Evolutionary conservation across 2,329 filamentous ascomycete species (phyloP).

Genomic region (Epichloe sp.): DNA sequence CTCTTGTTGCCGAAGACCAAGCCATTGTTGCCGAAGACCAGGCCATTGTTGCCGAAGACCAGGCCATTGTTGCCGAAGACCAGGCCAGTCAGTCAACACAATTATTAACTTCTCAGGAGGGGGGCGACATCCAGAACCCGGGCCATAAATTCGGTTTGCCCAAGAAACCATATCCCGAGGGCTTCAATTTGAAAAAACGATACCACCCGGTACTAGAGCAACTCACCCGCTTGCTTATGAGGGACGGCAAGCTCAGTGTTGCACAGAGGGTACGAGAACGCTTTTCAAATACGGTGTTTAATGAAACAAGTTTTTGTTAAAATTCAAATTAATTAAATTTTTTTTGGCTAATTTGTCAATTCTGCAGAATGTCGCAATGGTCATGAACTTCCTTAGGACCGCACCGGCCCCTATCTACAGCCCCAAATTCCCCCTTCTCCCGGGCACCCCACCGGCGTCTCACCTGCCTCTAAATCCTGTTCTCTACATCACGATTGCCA

Average conservation of each 20-base stretch:
- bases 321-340: too few relatives aligned
- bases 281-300: not conserved
- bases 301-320: not conserved
- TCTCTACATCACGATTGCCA: constrained; percentile 75
- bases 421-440: constrained; percentile 56
- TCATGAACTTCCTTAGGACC: constrained; percentile 76
- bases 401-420: constrained; percentile 66
- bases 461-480: constrained; percentile 83
- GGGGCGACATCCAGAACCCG: constrained; percentile 18
- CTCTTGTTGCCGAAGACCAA: constrained; percentile 15
- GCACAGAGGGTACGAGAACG: constrained; percentile 61
- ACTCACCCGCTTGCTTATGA: constrained; percentile 83
- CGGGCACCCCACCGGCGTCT: constrained; percentile 60
- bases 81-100: constrained; percentile 9
- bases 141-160: constrained; percentile 75
- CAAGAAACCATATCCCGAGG: constrained; percentile 46
- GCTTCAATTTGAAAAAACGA: constrained; percentile 58
- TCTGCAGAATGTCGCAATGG: constrained; percentile 64
- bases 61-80: constrained; percentile 12
- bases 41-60: constrained; percentile 9
- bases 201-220: constrained; percentile 80
- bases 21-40: too few relatives aligned
- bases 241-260: constrained; percentile 74
- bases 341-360: constrained; percentile 1
- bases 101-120: constrained; percentile 8